phyloP scores from a whole-genome alignment of 768 basidiomycete genomes.

The Russula foetens region DNA sequence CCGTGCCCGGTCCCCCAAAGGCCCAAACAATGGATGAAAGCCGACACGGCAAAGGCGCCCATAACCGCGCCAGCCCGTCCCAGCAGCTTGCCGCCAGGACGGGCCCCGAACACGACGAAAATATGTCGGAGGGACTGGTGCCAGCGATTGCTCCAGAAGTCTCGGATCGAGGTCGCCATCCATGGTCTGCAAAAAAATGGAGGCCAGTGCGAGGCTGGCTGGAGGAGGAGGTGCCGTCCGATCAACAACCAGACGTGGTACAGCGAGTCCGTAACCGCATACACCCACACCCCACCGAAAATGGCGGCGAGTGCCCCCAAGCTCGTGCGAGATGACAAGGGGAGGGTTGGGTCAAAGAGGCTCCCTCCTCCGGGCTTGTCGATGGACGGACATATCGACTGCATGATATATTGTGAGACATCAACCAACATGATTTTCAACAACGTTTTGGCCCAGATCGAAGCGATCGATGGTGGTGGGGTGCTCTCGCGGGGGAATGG shows the following conservation, averaged over 20 bases:
- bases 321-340: background rate
- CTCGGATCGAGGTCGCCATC: slow-evolving; percentile 29
- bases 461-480: background rate
- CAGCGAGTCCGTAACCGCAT: slow-evolving; percentile 13
- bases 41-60: slow-evolving; percentile 54
- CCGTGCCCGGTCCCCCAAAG: slow-evolving; percentile 52
- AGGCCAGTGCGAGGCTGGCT: slow-evolving; percentile 29
- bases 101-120: slow-evolving; percentile 28
- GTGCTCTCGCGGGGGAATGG: background rate
- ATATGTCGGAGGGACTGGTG: slow-evolving; percentile 29
- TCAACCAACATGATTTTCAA: background rate
- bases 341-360: background rate
- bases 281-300: slow-evolving; percentile 6
- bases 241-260: slow-evolving; percentile 24
- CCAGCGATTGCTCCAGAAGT: slow-evolving; percentile 35
- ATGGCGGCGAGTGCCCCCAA: background rate
- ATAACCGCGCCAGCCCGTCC: slow-evolving; percentile 45
- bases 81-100: slow-evolving; percentile 30
- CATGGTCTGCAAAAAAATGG: slow-evolving; percentile 30
- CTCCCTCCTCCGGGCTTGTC: background rate
- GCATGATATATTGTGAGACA: background rate
- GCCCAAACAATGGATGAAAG: slow-evolving; percentile 49
- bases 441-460: background rate
- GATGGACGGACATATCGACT: background rate
- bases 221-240: slow-evolving; percentile 25